Base-by-base conservation (phyloP, 495 filamentous ascomycete genomes). In the Aspergillus avenaceus region DNA sequence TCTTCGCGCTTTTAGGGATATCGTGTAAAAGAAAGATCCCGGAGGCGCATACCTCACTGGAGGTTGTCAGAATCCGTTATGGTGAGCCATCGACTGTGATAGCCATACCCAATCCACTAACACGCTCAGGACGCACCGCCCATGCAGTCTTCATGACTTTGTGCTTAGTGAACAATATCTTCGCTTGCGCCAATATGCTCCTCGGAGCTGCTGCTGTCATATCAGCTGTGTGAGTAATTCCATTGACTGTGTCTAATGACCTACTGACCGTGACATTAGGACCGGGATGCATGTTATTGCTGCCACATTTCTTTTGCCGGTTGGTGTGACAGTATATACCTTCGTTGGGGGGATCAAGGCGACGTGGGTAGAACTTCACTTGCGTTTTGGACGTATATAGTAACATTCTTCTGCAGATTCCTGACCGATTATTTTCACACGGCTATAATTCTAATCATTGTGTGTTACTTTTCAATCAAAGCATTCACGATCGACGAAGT, bases 271-370 rank as follows among this genome's bases (percentile, higher is more conserved):
- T 5, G 12, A n/a, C n/a, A 18, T 0, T 3, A 65, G 62, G 16
- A 71, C 73, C 22, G 73, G 73, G 5, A 76, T 76, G 66, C 69
- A 75, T 45, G 63, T 72, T 24, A 67, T 74, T 22, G 73, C 73
- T 3, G 66, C 71, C 0, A 73, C 66, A 8, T 74, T 72, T 18
- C 45, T 73, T 13, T 52, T 76, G 6, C 73, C 73, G 3, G 64
- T 73, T n/a, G 71, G 71, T 14, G 67, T 71, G 8, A 63, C 62
- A 1, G 46, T 75, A 5, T 76, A 74, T 43, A 76, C 73, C 1
- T 69, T 73, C 24, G 67, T 73, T 8, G 73, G 71, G 4, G 71
- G 73, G 5, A 72, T 76, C 50, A 75, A 76, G 50, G 73, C 73
- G 40, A 75, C 73, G 57, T 72, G 45, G 46, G 60, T 67, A 1